These are phyloP conservation scores for Pulveroboletus sp. DNA, from an alignment of 768 basidiomycete species.

Conservation along the genomic window DNA sequence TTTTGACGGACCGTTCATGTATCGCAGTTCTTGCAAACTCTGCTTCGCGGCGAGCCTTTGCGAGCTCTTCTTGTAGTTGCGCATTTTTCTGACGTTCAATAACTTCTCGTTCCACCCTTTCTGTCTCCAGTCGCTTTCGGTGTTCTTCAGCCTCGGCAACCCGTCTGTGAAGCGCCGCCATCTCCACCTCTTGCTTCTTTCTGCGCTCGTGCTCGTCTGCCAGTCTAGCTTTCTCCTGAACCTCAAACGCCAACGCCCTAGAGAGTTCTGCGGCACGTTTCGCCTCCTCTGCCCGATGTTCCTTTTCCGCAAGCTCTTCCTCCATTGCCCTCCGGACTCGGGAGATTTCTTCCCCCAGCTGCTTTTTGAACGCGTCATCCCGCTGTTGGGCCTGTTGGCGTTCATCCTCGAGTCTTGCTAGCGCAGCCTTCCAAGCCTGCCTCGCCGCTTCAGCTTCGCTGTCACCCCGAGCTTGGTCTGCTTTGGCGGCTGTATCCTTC, in stretches of 20 bases:
- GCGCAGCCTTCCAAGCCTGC: constrained; percentile 17
- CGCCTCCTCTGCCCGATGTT: constrained; percentile 23
- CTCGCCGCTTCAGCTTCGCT: constrained; percentile 19
- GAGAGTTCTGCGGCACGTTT: constrained; percentile 31
- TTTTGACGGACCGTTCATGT: constrained; percentile 26
- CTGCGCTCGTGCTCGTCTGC: constrained; percentile 31
- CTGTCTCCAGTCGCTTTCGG: constrained; percentile 26
- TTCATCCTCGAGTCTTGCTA: constrained; percentile 25
- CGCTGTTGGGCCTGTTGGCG: constrained; percentile 20
- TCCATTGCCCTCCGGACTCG: constrained; percentile 24
- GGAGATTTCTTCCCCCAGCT: constrained; percentile 27
- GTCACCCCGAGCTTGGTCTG: constrained; percentile 18
- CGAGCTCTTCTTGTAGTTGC: constrained; percentile 31
- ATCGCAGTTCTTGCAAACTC: constrained; percentile 20
- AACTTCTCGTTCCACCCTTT: constrained; percentile 25
- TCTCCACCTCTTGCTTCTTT: constrained; percentile 24
- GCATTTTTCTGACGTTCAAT: constrained; percentile 26
- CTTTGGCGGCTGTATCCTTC: constrained; percentile 13
- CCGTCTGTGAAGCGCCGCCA: constrained; percentile 24
- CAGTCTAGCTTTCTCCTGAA: constrained; percentile 28
- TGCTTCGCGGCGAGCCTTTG: constrained; percentile 25
- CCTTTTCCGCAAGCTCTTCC: constrained; percentile 18
- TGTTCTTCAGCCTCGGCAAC: constrained; percentile 28
- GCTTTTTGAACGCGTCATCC: constrained; percentile 23
- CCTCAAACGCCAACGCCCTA: constrained; percentile 21